Percentiles rank a stretch among this genome's conserved stretches.
Evolutionary conservation across 2,329 filamentous ascomycete genomes (phyloP).

Genomic region (Sporothrix dimorphospora): DNA sequence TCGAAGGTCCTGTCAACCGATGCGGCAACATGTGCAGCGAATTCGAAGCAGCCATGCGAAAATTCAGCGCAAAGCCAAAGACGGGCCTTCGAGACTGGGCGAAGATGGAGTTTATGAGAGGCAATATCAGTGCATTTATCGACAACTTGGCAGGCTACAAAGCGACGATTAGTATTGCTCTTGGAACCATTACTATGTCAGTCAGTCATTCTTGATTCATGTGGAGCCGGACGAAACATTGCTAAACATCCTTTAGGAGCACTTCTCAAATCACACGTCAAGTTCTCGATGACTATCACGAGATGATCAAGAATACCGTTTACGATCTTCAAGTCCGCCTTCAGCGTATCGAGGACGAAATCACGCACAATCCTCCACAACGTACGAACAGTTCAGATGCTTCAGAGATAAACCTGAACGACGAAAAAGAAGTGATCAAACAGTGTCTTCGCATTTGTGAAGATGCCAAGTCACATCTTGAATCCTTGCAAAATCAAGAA

Average conservation of each 20-base stretch:
- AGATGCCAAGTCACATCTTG: constrained; percentile 43
- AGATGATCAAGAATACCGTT: constrained; percentile 44
- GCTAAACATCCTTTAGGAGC: constrained; percentile 43
- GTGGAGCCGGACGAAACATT: neutral
- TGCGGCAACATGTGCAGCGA: constrained; percentile 44
- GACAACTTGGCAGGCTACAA: constrained; percentile 46
- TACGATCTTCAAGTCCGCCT: constrained; percentile 44
- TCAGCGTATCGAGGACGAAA: constrained; percentile 44
- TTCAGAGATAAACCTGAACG: constrained; percentile 38
- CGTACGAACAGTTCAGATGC: neutral
- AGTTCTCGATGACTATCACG: constrained; percentile 44
- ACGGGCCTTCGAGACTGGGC: constrained; percentile 45
- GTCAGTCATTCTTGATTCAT: neutral
- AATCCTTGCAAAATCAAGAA: constrained; percentile 40
- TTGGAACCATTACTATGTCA: neutral
- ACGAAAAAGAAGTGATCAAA: constrained; percentile 44
- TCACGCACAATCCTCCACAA: constrained; percentile 34
- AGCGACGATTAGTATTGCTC: constrained; percentile 30
- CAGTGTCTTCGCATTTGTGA: constrained; percentile 47
- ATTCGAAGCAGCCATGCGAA: constrained; percentile 43
- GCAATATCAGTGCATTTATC: constrained; percentile 47
- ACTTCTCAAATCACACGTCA: constrained; percentile 40
- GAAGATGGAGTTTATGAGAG: constrained; percentile 47
- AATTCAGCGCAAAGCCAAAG: constrained; percentile 42
- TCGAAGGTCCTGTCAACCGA: constrained; percentile 43